phyloP scores from a whole-genome alignment of 2,329 filamentous ascomycete genomes.

The Hypoxylon sp. region DNA sequence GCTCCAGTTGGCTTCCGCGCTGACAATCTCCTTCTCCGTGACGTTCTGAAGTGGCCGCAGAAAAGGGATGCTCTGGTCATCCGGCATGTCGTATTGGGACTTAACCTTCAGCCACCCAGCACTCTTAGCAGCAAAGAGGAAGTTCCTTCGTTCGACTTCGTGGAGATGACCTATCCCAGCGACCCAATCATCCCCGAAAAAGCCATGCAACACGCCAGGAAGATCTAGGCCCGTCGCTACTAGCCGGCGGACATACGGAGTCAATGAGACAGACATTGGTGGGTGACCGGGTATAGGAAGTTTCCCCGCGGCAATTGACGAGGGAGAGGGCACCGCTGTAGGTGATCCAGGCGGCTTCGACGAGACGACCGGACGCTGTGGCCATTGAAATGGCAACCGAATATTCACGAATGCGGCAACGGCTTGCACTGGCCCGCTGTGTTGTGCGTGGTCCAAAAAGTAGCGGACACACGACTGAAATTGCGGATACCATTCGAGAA shows the following conservation, averaged over 20 bases:
- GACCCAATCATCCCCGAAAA: slow-evolving; percentile 95
- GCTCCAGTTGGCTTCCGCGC: slow-evolving; percentile 89
- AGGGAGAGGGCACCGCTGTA: slow-evolving; percentile 54
- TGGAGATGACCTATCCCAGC: slow-evolving; percentile 85
- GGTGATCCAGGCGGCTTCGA: slow-evolving; percentile 57
- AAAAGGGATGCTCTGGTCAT: slow-evolving; percentile 88
- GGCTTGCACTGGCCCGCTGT: slow-evolving; percentile 85
- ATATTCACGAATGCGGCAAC: slow-evolving; percentile 95
- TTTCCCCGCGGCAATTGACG: slow-evolving; percentile 49
- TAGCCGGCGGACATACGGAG: slow-evolving; percentile 91
- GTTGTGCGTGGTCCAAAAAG: slow-evolving; percentile 92
- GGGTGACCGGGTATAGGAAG: slow-evolving; percentile 51
- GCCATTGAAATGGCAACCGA: slow-evolving; percentile 85
- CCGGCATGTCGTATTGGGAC: slow-evolving; percentile 88
- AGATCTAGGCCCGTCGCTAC: slow-evolving; percentile 94
- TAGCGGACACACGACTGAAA: slow-evolving; percentile 92
- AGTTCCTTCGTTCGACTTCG: slow-evolving; percentile 92
- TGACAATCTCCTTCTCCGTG: slow-evolving; percentile 83
- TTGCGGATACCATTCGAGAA: slow-evolving; percentile 93
- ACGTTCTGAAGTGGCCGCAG: slow-evolving; percentile 84
- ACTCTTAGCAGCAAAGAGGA: slow-evolving; percentile 94
- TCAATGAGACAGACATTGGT: slow-evolving; percentile 73
- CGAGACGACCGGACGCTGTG: slow-evolving; percentile 61
- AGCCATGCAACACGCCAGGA: slow-evolving; percentile 88
- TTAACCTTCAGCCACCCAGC: slow-evolving; percentile 92